These are phyloP conservation scores for Aspergillus hancockii DNA, from an alignment of 495 filamentous ascomycete genomes.

Conservation along the genomic window DNA sequence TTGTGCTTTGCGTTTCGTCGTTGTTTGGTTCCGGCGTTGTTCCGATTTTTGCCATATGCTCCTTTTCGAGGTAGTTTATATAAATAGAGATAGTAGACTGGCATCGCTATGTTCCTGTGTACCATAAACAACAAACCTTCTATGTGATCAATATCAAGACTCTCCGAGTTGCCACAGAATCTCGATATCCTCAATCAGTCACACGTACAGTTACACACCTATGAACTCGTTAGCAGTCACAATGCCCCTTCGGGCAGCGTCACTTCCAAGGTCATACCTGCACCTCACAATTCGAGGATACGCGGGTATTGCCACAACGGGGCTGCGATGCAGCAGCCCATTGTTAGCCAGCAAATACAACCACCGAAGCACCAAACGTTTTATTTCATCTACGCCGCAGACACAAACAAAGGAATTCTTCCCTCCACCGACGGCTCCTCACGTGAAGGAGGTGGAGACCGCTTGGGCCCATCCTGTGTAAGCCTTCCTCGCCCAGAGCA, in stretches of 20 bases:
- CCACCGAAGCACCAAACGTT: constrained; percentile 27
- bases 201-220: constrained; percentile 1
- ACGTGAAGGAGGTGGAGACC: constrained; percentile 37
- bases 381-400: constrained; percentile 39
- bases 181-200: background rate
- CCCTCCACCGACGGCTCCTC: constrained; percentile 34
- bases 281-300: constrained; percentile 30
- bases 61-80: constrained; percentile 2
- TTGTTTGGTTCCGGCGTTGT: constrained; percentile 4
- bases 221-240: constrained; percentile 33
- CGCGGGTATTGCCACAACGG: constrained; percentile 22
- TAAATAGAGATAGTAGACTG: constrained; percentile 1
- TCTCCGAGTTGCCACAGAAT: background rate
- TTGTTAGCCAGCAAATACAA: constrained; percentile 17
- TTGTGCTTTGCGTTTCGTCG: background rate
- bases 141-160: background rate
- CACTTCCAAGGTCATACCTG: constrained; percentile 29
- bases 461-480: constrained; percentile 49
- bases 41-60: constrained; percentile 11
- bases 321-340: constrained; percentile 22
- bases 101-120: background rate
- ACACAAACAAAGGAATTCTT: constrained; percentile 43
- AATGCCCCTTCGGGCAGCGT: constrained; percentile 35
- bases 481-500: constrained; percentile 8
- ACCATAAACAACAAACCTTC: background rate